These are phyloP conservation scores for Tuber brumale DNA, from an alignment of 495 filamentous ascomycete genomes.

Conservation along the genomic window DNA sequence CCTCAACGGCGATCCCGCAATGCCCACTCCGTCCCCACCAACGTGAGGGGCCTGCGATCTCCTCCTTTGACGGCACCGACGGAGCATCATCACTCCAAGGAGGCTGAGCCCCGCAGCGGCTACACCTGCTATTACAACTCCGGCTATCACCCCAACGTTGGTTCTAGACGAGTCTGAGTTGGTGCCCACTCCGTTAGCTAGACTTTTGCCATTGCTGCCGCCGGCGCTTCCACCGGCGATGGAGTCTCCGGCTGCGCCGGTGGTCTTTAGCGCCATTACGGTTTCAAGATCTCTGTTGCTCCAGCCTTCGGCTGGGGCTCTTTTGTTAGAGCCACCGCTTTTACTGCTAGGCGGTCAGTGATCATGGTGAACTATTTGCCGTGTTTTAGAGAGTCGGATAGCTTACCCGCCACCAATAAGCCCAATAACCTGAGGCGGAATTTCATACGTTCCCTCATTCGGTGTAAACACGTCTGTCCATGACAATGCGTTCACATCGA, in stretches of 20 bases:
- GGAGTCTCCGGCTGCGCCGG: too few species aligned
- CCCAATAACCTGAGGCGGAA: not conserved
- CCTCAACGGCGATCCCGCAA: too few species aligned
- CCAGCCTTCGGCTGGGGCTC: too few species aligned
- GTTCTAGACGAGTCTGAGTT: not conserved
- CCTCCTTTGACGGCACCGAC: not conserved
- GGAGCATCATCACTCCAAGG: not conserved
- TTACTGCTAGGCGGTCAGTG: not conserved
- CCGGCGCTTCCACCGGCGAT: too few species aligned
- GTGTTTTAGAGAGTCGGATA: not conserved
- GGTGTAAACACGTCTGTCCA: conserved; percentile 14
- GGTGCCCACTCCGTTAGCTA: too few species aligned
- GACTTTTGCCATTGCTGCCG: too few species aligned
- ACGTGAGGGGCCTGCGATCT: too few species aligned
- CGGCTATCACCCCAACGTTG: not conserved
- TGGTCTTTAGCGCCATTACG: too few species aligned
- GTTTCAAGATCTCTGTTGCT: too few species aligned
- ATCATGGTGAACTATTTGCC: not conserved
- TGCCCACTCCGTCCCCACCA: too few species aligned
- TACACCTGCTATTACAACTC: not conserved
- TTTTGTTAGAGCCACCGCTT: too few species aligned
- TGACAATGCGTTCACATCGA: conserved; percentile 2
- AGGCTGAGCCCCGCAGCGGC: not conserved
- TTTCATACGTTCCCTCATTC: not conserved
- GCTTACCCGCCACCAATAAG: not conserved